phyloP scores from a whole-genome alignment of 78 protist genomes.

The Planoprotostelium fungivorum region DNA sequence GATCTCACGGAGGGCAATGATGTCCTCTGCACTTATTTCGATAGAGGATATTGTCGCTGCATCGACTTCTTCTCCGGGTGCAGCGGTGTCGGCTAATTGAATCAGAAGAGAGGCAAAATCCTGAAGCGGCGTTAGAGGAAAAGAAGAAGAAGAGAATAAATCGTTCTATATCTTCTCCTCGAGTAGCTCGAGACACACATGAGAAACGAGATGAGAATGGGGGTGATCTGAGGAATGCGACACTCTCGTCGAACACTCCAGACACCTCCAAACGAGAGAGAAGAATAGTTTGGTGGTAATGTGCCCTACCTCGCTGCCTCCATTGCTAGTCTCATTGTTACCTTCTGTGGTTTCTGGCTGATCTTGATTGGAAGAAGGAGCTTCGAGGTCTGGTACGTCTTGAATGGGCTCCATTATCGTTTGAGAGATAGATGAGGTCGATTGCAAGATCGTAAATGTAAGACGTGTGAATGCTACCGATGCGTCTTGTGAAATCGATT shows the following conservation, averaged over 20 bases:
- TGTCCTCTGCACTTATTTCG: background rate
- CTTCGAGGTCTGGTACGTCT: too few species aligned
- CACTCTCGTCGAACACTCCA: too few species aligned
- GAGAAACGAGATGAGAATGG: background rate
- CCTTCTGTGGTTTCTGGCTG: too few species aligned
- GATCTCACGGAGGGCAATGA: background rate
- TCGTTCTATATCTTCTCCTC: background rate
- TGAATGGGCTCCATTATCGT: too few species aligned
- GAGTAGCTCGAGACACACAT: background rate
- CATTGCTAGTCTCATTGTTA: background rate
- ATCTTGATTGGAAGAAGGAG: too few species aligned
- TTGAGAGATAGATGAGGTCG: too few species aligned
- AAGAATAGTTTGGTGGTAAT: too few species aligned
- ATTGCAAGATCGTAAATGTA: too few species aligned
- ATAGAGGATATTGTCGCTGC: too few species aligned
- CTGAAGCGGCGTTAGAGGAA: background rate
- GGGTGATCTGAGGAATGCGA: background rate
- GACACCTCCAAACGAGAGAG: too few species aligned
- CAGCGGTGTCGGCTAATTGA: background rate
- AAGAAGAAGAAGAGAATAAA: background rate
- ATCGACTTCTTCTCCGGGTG: background rate
- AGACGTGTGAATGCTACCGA: too few species aligned
- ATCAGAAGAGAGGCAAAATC: background rate
- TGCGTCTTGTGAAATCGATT: too few species aligned
- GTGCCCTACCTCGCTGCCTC: background rate